A percentile compares a stretch with the other conserved stretches of the same genome.
These are phyloP conservation scores for Aspergillus panamensis DNA, from an alignment of 495 filamentous ascomycete species.

Conservation along the genomic window DNA sequence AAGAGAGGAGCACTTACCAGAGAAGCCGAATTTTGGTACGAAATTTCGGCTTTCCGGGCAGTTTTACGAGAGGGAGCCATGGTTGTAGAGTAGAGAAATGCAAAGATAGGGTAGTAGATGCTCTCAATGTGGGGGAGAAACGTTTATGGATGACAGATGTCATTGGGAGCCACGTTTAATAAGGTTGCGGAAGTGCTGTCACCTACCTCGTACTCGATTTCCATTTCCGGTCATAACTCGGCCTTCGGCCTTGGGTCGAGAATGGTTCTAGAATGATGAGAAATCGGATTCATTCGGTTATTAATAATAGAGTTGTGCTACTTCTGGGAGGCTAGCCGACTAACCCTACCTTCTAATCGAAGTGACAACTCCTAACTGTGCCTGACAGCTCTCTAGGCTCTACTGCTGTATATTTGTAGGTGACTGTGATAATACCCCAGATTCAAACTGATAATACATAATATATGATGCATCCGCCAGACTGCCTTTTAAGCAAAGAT, in stretches of 20 bases:
- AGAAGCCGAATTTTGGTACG: too few species aligned
- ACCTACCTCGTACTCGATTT: background rate
- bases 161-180: background rate
- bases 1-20: background rate
- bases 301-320: background rate
- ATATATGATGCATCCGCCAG: conserved; percentile 19
- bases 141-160: background rate
- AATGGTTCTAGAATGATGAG: too few species aligned
- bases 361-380: conserved; percentile 18
- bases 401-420: conserved; percentile 25
- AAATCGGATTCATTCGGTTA: too few species aligned
- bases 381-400: conserved; percentile 24
- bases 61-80: background rate
- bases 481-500: too few species aligned
- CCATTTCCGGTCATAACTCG: background rate
- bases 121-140: background rate
- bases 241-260: background rate
- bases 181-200: background rate
- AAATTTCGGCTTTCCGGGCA: too few species aligned
- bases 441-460: too few species aligned
- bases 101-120: background rate
- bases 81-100: background rate
- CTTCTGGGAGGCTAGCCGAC: background rate
- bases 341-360: conserved; percentile 5
- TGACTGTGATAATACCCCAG: too few species aligned